These are phyloP conservation scores for Entophlyctis helioformis DNA, from an alignment of 192 early-diverging fungal genomes.

Conservation along the genomic window DNA sequence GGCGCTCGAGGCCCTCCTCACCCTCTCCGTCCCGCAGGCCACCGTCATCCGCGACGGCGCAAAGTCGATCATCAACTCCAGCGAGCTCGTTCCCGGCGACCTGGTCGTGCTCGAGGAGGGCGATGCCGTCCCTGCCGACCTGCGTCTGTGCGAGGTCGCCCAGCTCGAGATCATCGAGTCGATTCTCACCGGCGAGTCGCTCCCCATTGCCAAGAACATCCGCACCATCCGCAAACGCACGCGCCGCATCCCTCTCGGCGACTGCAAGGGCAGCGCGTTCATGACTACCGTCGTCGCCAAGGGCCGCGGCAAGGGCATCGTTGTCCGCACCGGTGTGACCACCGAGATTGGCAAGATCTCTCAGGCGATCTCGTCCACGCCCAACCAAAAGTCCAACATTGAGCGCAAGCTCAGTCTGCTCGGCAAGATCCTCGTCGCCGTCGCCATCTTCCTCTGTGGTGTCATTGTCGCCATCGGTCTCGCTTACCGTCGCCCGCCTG, in stretches of 20 bases:
- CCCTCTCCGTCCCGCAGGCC: conserved; percentile 73
- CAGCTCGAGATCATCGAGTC: conserved; percentile 91
- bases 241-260: conserved; percentile 64
- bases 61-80: conserved; percentile 58
- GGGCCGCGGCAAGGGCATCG: conserved; percentile 85
- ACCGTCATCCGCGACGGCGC: conserved; percentile 77
- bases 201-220: conserved; percentile 66
- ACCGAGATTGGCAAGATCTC: conserved; percentile 96
- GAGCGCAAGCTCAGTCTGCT: conserved; percentile 58
- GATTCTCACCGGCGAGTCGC: conserved; percentile 81
- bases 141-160: conserved; percentile 66
- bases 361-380: conserved; percentile 59
- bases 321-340: conserved; percentile 71
- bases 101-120: conserved; percentile 85
- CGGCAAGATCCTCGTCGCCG: conserved; percentile 71
- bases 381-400: conserved; percentile 29
- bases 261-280: conserved; percentile 94
- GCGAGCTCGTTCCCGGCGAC: conserved; percentile 80
- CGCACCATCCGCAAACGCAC: conserved; percentile 56
- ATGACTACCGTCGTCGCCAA: conserved; percentile 88
- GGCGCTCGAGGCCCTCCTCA: conserved; percentile 85
- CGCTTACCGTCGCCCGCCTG: conserved; percentile 48
- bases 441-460: conserved; percentile 71
- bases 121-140: conserved; percentile 87
- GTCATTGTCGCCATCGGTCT: conserved; percentile 76